phyloP scores from a whole-genome alignment of 2,329 filamentous ascomycete genomes.

The Trichoderma cornu-damae region DNA sequence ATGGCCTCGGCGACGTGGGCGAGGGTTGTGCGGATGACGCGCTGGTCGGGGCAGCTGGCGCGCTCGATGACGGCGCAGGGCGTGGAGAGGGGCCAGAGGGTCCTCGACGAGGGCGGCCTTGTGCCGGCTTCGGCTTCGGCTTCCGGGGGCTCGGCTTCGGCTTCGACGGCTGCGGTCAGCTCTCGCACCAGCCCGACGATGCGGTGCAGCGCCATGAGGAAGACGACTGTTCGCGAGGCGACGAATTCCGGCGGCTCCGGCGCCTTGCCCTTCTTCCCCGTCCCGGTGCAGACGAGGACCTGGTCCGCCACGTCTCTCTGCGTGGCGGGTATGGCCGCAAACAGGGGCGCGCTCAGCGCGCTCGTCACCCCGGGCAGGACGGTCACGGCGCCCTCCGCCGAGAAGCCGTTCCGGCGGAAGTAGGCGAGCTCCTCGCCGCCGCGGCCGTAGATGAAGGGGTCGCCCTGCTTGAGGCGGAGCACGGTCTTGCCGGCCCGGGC shows the following conservation, averaged over 20 bases:
- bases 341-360: constrained; percentile 79
- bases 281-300: constrained; percentile 93
- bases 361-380: constrained; percentile 90
- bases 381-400: constrained; percentile 52
- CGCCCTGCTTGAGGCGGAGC: constrained; percentile 88
- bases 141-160: constrained; percentile 19
- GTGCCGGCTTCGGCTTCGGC: not conserved
- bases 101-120: constrained; percentile 23
- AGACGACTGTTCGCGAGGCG: constrained; percentile 74
- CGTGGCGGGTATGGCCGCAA: constrained; percentile 81
- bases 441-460: constrained; percentile 92
- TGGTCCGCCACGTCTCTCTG: constrained; percentile 89
- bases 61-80: constrained; percentile 91
- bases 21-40: constrained; percentile 84
- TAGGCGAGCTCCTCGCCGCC: constrained; percentile 89
- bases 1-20: constrained; percentile 74
- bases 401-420: constrained; percentile 49
- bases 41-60: constrained; percentile 88
- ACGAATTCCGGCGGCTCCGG: constrained; percentile 79
- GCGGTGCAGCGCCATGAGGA: constrained; percentile 91
- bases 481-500: constrained; percentile 66
- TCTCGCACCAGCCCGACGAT: constrained; percentile 68
- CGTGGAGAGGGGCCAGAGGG: constrained; percentile 66
- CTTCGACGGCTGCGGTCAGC: constrained; percentile 46
- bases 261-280: constrained; percentile 79